Evolutionary conservation across 2,329 filamentous ascomycete genomes (phyloP).

Genomic region (Nigrospora sphaerica): DNA sequence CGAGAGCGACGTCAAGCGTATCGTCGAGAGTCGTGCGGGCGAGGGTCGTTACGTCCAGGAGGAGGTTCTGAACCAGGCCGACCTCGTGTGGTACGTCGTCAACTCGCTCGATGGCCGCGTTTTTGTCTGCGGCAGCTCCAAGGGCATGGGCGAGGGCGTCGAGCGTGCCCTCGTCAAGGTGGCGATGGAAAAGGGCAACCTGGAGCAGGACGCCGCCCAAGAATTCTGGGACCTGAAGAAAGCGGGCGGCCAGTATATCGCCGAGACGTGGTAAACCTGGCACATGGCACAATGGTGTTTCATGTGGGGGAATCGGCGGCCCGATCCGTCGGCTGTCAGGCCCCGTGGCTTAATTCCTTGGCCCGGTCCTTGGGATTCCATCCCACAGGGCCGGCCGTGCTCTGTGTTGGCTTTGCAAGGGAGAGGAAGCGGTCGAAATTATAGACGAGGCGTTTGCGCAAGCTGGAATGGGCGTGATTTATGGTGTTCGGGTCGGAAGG

Average conservation of each 20-base stretch:
- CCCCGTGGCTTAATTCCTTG: too few relatives aligned
- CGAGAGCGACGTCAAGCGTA: constrained; percentile 77
- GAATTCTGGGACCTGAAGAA: constrained; percentile 91
- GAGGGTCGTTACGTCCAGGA: constrained; percentile 93
- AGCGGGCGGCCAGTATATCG: constrained; percentile 90
- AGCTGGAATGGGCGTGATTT: too few relatives aligned
- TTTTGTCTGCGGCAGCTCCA: constrained; percentile 92
- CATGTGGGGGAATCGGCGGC: too few relatives aligned
- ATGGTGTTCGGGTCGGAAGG: too few relatives aligned
- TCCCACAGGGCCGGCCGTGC: too few relatives aligned
- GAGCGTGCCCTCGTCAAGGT: constrained; percentile 82
- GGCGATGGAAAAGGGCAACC: constrained; percentile 84
- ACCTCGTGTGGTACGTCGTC: constrained; percentile 97
- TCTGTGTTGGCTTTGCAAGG: too few relatives aligned
- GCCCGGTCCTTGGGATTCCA: too few relatives aligned
- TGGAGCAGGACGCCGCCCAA: constrained; percentile 73
- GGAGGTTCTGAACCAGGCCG: constrained; percentile 82
- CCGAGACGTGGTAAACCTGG: constrained; percentile 59
- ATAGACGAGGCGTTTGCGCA: too few relatives aligned
- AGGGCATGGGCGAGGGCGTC: constrained; percentile 97
- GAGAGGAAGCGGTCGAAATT: too few relatives aligned
- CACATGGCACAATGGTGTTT: not conserved
- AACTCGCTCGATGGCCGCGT: constrained; percentile 93
- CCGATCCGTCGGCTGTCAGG: too few relatives aligned
- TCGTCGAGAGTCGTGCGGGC: constrained; percentile 68